Evolutionary conservation across 371 early-diverging fungal species (phyloP).

Genomic region (Apophysomyces elegans): DNA sequence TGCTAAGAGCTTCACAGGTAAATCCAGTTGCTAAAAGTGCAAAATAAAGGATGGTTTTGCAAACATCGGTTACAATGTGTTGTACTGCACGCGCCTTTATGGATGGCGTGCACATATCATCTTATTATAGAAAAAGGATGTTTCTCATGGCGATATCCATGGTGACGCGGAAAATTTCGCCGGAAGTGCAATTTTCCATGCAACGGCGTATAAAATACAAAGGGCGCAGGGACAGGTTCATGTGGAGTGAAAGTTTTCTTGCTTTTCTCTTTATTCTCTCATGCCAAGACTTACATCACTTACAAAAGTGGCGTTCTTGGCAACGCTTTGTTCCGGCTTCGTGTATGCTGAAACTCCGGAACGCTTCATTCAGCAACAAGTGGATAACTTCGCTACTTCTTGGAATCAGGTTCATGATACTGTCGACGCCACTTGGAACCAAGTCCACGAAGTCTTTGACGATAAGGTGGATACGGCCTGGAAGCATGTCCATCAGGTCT

Average conservation of each 20-base stretch:
- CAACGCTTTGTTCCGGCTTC: conserved; percentile 21
- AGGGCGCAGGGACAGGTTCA: conserved; percentile 23
- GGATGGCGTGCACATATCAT: no score
- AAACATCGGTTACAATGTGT: no score
- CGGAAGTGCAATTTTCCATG: no score
- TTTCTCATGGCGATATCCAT: no score
- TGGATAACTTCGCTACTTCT: conserved; percentile 25
- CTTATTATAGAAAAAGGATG: no score
- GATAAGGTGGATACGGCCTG: conserved; percentile 25
- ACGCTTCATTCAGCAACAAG: conserved; percentile 31
- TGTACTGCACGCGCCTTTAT: no score
- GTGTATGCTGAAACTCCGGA: conserved; percentile 22
- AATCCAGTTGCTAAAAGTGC: no score
- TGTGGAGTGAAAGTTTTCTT: conserved; percentile 8
- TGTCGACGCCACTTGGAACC: conserved; percentile 26
- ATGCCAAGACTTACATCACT: conserved; percentile 34
- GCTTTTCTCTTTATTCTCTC: conserved; percentile 16
- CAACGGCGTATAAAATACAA: conserved; percentile 14
- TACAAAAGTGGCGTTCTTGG: conserved; percentile 27
- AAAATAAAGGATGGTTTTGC: no score
- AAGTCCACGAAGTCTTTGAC: conserved; percentile 31
- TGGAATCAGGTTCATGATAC: conserved; percentile 40
- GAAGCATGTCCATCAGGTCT: conserved; percentile 32
- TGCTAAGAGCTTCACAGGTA: no score
- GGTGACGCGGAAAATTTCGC: no score